Evolutionary conservation across 768 basidiomycete genomes (phyloP), one percentile per base, ranked within the genome.

Genomic region (Lactifluus volemus): DNA sequence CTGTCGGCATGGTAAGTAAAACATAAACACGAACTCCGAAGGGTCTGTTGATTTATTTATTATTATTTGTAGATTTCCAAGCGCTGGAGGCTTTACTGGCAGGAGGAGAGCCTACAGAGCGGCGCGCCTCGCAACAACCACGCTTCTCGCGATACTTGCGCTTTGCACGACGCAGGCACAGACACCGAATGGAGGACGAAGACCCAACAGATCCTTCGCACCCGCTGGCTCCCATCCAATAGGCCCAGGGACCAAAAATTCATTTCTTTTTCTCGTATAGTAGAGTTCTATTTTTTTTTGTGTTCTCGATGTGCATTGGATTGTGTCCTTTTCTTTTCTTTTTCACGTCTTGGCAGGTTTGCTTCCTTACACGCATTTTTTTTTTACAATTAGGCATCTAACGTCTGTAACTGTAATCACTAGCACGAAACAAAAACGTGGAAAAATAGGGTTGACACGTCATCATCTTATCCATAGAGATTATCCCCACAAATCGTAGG

Each of bases 1-100:
- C 32, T 97, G 95, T 72, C 81, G 95, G 67, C 88, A 94, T 74
- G 92, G 92, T 92, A 66, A 51, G 79, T n/a, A n/a, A n/a, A n/a
- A n/a, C n/a, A n/a, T n/a, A n/a, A n/a, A n/a, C n/a, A n/a, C n/a
- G n/a, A n/a, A n/a, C n/a, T n/a, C n/a, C n/a, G n/a, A 25, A 25
- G 25, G 25, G 25, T 25, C 25, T 25, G 25, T 25, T n/a, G n/a
- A n/a, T n/a, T 25, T 25, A 25, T 25, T 25, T 25, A 25, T 25
- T 25, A 25, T 56, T 19, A 32, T 34, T 42, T 30, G 32, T 44
- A 73, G 72, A 74, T 62, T 74, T 74, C 67, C 71, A 73, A 10
- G 72, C 70, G 12, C 68, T 74, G 52, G 71, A 74, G 64, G 70
- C 68, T 41, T 63, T 73, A 70, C 69, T 74, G 4, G 45, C 61